A percentile compares a stretch with the other conserved stretches of the same genome.
Conservation (phyloP, 495 filamentous ascomycete genomes). For the Penicillium flavigenum region DNA sequence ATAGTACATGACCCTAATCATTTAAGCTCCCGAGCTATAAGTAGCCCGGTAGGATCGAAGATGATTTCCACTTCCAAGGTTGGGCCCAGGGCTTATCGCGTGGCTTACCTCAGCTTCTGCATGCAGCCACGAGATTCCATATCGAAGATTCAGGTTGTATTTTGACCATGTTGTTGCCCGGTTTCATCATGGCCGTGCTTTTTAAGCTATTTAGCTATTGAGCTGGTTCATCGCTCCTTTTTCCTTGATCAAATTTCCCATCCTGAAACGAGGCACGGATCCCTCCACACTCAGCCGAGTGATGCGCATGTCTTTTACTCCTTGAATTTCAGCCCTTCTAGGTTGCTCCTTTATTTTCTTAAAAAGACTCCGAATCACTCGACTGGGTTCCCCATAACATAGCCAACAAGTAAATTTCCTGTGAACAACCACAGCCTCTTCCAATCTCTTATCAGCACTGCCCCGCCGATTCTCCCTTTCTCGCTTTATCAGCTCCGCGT, state of each 20-base stretch:
- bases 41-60: not conserved
- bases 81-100: not conserved
- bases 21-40: not conserved
- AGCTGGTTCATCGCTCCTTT: constrained; percentile 1
- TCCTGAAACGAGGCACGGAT: constrained; percentile 47
- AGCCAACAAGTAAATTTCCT: not conserved
- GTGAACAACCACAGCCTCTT: constrained; percentile 7
- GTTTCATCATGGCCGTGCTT: not conserved
- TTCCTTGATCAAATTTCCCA: not conserved
- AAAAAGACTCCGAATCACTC: not conserved
- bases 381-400: not conserved
- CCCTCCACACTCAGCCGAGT: constrained; percentile 26
- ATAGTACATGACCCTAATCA: not conserved
- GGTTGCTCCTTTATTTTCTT: constrained; percentile 7
- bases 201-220: not conserved
- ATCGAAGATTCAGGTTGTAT: constrained; percentile 4
- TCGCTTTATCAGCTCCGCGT: constrained; percentile 4
- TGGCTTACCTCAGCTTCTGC: constrained; percentile 34
- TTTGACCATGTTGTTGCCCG: constrained; percentile 1
- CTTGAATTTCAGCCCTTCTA: constrained; percentile 15
- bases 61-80: not conserved
- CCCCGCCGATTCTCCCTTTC: constrained; percentile 22
- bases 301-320: constrained; percentile 17
- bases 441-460: constrained; percentile 30
- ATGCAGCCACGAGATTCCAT: constrained; percentile 39